Evolutionary conservation across 2,329 filamentous ascomycete genomes (phyloP).

Genomic region (Fusarium falciforme): DNA sequence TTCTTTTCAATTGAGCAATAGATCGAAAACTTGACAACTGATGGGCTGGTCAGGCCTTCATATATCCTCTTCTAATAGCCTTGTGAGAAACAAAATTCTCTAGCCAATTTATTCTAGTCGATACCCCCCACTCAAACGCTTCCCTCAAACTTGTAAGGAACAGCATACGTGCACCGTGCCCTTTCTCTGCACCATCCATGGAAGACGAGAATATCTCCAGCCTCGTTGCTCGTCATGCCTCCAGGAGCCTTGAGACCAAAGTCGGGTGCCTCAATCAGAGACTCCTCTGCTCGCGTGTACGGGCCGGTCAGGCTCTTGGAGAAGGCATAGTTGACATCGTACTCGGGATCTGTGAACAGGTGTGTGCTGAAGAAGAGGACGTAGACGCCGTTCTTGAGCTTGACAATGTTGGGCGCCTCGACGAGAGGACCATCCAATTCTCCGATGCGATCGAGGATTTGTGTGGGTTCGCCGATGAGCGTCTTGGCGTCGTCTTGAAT

Average conservation of each 20-base stretch:
- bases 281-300: slow-evolving; percentile 11
- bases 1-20: neutral
- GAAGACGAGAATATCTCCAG: slow-evolving; percentile 6
- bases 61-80: neutral
- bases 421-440: slow-evolving; percentile 4
- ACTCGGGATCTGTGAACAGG: slow-evolving; percentile 5
- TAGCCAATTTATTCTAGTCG: neutral
- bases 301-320: slow-evolving; percentile 1
- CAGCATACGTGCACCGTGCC: slow-evolving; percentile 4
- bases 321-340: slow-evolving; percentile 21
- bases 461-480: slow-evolving; percentile 4
- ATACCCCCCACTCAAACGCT: neutral
- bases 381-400: slow-evolving; percentile 1
- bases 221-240: slow-evolving; percentile 20
- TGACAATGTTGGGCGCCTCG: slow-evolving; percentile 13
- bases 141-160: neutral
- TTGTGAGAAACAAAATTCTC: neutral
- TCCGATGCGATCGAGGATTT: slow-evolving; percentile 12
- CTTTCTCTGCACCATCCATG: slow-evolving; percentile 19
- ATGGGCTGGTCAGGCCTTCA: neutral
- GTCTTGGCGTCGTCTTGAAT: slow-evolving; percentile 6
- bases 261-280: slow-evolving; percentile 6
- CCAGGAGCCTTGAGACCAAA: slow-evolving; percentile 17
- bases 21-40: neutral
- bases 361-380: slow-evolving; percentile 26